phyloP scores from a whole-genome alignment of 257 asterid species.

The Ilex aquifolium region DNA sequence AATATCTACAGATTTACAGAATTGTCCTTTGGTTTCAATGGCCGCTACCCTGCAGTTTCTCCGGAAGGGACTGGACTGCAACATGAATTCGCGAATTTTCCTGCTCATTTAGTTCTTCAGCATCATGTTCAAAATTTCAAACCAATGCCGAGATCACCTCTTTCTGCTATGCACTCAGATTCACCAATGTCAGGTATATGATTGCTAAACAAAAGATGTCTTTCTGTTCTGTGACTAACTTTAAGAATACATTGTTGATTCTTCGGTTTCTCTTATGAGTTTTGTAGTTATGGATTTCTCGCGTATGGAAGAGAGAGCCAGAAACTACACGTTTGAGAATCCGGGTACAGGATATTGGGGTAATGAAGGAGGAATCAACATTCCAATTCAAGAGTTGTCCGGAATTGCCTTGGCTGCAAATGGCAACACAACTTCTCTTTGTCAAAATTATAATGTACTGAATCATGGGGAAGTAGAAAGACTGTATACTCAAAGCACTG shows the following conservation, averaged over 20 bases:
- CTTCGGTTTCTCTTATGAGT: no score
- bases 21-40: conserved; percentile 16
- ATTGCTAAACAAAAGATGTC: no score
- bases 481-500: not conserved
- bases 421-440: not conserved
- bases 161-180: conserved; percentile 4
- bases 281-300: no score
- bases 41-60: conserved; percentile 12
- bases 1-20: conserved; percentile 7
- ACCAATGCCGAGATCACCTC: not conserved
- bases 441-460: not conserved
- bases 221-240: no score
- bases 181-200: not conserved
- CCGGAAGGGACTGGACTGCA: not conserved
- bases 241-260: no score
- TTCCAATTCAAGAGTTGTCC: conserved; percentile 7
- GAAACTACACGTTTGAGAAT: not conserved
- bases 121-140: not conserved
- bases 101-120: not conserved
- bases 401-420: not conserved
- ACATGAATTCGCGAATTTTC: not conserved
- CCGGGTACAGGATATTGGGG: conserved; percentile 13
- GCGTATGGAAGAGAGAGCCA: not conserved
- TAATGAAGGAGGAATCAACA: conserved; percentile 3
- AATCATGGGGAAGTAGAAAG: not conserved